Conservation (phyloP, 306 rosid species). For the apple (Malus domestica) region ASM211411v1 NC_041790.1:13037501-13038000, state of each 20-base stretch:
- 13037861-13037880: constrained; percentile 54
- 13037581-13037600: constrained; percentile 70
- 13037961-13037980: not conserved
- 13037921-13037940: constrained; percentile 64
- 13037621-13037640: constrained; percentile 21
- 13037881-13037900: constrained; percentile 44
- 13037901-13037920: constrained; percentile 58
- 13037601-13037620: constrained; percentile 29
- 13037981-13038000: constrained; percentile 1
- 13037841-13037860: constrained; percentile 51
- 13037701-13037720: constrained; percentile 43
- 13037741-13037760: constrained; percentile 74
- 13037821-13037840: constrained; percentile 61
- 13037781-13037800: constrained; percentile 47
- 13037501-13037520: constrained; percentile 62
- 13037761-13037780: constrained; percentile 62
- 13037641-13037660: constrained; percentile 56
- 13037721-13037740: constrained; percentile 69
- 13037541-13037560: constrained; percentile 79
- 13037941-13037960: constrained; percentile 43
- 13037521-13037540: constrained; percentile 67
- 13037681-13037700: constrained; percentile 55
- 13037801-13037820: constrained; percentile 44
- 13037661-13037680: constrained; percentile 68
- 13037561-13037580: constrained; percentile 74